Evolutionary conservation across 768 basidiomycete species (phyloP).

Genomic region (Dioszegia aurantiaca): DNA sequence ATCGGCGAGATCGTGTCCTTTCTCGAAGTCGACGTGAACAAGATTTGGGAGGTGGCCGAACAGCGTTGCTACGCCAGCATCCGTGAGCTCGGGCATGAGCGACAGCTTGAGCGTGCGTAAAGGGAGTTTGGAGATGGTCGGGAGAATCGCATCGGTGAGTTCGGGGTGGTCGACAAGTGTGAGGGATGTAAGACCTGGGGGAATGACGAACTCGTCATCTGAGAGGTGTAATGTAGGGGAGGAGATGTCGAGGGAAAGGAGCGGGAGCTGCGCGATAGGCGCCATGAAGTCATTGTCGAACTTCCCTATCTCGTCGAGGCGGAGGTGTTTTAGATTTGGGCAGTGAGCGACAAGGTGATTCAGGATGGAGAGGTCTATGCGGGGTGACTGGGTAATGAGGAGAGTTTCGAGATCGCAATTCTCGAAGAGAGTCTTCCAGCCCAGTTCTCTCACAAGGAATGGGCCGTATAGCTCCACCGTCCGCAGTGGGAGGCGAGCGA

Average conservation of each 20-base stretch:
- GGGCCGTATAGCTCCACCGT: conserved; percentile 81
- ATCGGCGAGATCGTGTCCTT: conserved; percentile 61
- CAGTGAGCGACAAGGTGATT: conserved; percentile 59
- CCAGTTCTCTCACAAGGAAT: conserved; percentile 61
- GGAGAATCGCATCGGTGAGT: conserved; percentile 60
- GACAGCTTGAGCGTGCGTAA: conserved; percentile 58
- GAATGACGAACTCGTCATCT: conserved; percentile 63
- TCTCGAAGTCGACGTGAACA: conserved; percentile 60
- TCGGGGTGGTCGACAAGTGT: conserved; percentile 68
- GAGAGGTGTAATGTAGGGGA: conserved; percentile 57
- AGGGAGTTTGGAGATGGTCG: conserved; percentile 60
- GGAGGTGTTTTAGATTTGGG: conserved; percentile 65
- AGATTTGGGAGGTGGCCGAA: conserved; percentile 61
- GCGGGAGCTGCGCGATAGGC: conserved; percentile 57
- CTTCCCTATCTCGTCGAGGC: conserved; percentile 73
- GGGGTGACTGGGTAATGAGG: conserved; percentile 77
- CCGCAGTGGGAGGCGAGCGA: conserved; percentile 61
- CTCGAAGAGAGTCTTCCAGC: conserved; percentile 74
- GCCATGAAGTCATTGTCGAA: conserved; percentile 66
- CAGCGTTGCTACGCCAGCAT: conserved; percentile 67
- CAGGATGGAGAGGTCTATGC: conserved; percentile 73
- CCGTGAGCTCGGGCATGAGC: conserved; percentile 64
- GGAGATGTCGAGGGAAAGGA: conserved; percentile 69
- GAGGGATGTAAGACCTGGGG: conserved; percentile 61
- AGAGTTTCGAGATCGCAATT: conserved; percentile 66